Percentiles rank a stretch among this genome's conserved stretches.
Evolutionary conservation across 192 early-diverging fungal genomes (phyloP).

Genomic region (Rhizophlyctis rosea): DNA sequence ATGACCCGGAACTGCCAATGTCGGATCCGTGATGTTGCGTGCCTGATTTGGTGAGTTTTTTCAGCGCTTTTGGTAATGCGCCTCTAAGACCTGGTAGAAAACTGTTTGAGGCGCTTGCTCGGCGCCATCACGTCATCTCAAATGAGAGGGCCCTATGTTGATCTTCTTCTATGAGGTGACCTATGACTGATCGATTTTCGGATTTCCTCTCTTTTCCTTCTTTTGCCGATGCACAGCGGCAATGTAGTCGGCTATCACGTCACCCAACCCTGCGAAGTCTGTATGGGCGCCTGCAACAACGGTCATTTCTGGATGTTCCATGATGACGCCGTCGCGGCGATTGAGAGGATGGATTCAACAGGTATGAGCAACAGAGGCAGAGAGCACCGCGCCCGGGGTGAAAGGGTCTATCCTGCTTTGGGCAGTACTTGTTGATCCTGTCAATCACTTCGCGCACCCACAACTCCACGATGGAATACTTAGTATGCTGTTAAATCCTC

Average conservation of each 20-base stretch:
- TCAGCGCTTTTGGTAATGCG: neutral
- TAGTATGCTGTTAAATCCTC: too few species aligned
- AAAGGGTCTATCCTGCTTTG: too few species aligned
- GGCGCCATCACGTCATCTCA: neutral
- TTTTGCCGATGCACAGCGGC: constrained; percentile 35
- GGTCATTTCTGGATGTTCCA: constrained; percentile 99
- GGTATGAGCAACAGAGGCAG: too few species aligned
- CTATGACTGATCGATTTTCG: neutral
- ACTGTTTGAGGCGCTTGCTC: neutral
- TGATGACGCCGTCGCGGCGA: constrained; percentile 39
- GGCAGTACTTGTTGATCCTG: too few species aligned
- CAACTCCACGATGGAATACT: too few species aligned
- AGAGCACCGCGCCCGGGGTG: too few species aligned
- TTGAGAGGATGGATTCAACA: neutral
- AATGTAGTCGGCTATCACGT: constrained; percentile 81
- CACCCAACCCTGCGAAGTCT: constrained; percentile 74
- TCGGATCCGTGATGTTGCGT: constrained; percentile 76
- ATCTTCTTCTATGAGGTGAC: neutral
- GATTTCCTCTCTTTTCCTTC: constrained; percentile 3
- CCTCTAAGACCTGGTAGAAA: neutral
- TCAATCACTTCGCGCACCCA: too few species aligned
- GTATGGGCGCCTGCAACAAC: constrained; percentile 90
- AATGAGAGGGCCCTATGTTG: neutral
- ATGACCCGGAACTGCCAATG: constrained; percentile 76
- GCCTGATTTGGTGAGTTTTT: constrained; percentile 63